Conservation (phyloP, 2,329 filamentous ascomycete species). For the Chalaropsis thielavioides region DNA sequence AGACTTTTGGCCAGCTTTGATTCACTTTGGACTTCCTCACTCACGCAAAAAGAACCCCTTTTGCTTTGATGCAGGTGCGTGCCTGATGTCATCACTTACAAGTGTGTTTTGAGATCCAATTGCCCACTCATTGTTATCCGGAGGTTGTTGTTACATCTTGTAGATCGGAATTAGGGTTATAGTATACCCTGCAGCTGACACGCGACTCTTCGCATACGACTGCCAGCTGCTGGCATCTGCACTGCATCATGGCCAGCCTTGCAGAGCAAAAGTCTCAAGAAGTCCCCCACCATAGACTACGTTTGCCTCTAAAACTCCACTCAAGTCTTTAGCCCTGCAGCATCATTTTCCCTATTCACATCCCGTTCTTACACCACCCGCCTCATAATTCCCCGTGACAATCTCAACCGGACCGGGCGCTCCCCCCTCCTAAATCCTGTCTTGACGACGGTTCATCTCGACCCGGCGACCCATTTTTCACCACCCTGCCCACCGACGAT, state of each 20-base stretch:
- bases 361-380: background rate
- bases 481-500: background rate
- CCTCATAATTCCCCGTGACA: background rate
- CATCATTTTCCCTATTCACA: background rate
- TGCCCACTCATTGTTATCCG: no score
- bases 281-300: background rate
- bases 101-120: no score
- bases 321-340: background rate
- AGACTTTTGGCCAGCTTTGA: no score
- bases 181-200: no score
- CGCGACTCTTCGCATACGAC: background rate
- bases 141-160: no score
- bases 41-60: no score
- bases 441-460: background rate
- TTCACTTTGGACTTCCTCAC: no score
- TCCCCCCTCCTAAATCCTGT: background rate
- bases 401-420: background rate
- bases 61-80: no score
- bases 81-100: no score
- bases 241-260: background rate
- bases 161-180: no score
- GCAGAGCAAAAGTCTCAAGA: constrained; percentile 5
- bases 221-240: background rate
- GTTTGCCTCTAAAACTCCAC: background rate
- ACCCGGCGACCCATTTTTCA: background rate